Percentiles rank a stretch among this genome's conserved stretches.
These are phyloP conservation scores for Neurospora sp. DNA, from an alignment of 495 filamentous ascomycete species.

Conservation along the genomic window DNA sequence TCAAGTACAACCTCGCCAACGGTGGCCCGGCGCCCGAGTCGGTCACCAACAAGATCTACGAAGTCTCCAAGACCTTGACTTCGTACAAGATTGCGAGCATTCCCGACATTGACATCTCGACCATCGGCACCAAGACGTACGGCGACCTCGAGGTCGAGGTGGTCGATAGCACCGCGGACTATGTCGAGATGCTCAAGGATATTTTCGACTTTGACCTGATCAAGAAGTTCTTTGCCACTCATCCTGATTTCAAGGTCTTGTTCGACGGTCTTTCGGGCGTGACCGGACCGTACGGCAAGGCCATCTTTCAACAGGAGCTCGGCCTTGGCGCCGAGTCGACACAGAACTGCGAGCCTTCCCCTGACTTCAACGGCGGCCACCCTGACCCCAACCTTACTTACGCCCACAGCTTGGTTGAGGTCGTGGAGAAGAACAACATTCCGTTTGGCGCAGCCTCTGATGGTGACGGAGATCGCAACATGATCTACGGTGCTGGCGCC, in stretches of 20 bases:
- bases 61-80: constrained; percentile 73
- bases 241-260: constrained; percentile 90
- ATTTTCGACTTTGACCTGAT: constrained; percentile 97
- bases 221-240: constrained; percentile 74
- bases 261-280: constrained; percentile 94
- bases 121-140: constrained; percentile 73
- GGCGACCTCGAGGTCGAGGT: constrained; percentile 87
- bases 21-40: constrained; percentile 90
- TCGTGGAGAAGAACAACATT: constrained; percentile 80
- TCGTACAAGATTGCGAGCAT: constrained; percentile 89
- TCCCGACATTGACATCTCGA: constrained; percentile 73
- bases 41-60: constrained; percentile 96
- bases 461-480: constrained; percentile 97
- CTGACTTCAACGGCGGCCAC: constrained; percentile 94
- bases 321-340: constrained; percentile 65
- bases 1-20: constrained; percentile 98
- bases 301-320: constrained; percentile 90
- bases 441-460: constrained; percentile 96
- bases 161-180: constrained; percentile 84
- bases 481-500: constrained; percentile 95
- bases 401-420: constrained; percentile 87
- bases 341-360: constrained; percentile 86
- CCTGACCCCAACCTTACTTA: constrained; percentile 99
- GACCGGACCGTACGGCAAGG: constrained; percentile 87
- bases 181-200: constrained; percentile 88